Evolutionary conservation across 2,329 filamentous ascomycete genomes (phyloP).

Genomic region (Cladosporium sp.): DNA sequence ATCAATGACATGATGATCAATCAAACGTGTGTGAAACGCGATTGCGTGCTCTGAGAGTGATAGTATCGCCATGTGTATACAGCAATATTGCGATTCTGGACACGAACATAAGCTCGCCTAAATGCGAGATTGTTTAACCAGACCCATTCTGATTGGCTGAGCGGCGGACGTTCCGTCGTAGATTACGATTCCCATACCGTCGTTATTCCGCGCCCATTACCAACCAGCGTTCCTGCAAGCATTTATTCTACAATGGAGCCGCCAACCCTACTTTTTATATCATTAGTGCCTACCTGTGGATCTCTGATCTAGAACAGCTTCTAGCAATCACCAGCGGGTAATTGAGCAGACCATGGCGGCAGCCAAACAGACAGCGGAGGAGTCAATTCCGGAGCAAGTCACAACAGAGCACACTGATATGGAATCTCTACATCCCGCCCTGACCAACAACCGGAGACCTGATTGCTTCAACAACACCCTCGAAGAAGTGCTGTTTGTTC

Average conservation of each 20-base stretch:
- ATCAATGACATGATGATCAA: background rate
- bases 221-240: background rate
- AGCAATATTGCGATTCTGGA: no score
- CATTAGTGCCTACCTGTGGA: no score
- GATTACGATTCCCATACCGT: background rate
- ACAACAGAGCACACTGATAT: background rate
- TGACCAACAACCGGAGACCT: conserved; percentile 39
- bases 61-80: no score
- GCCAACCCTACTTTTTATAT: no score
- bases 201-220: background rate
- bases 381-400: background rate
- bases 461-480: conserved; percentile 59
- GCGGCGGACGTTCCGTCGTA: background rate
- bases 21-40: background rate
- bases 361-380: background rate
- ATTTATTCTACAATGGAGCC: background rate
- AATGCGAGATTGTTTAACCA: background rate
- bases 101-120: no score
- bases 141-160: background rate
- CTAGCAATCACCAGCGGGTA: no score
- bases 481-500: conserved; percentile 62
- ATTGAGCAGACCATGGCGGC: background rate
- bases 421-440: conserved; percentile 16
- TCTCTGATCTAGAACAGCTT: no score
- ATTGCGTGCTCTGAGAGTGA: background rate